A percentile compares a stretch with the other conserved stretches of the same genome.
Evolutionary conservation across 225 moss, liverwort and hornwort genomes (phyloP).

Genomic region (Sphagnum tenellum): DNA sequence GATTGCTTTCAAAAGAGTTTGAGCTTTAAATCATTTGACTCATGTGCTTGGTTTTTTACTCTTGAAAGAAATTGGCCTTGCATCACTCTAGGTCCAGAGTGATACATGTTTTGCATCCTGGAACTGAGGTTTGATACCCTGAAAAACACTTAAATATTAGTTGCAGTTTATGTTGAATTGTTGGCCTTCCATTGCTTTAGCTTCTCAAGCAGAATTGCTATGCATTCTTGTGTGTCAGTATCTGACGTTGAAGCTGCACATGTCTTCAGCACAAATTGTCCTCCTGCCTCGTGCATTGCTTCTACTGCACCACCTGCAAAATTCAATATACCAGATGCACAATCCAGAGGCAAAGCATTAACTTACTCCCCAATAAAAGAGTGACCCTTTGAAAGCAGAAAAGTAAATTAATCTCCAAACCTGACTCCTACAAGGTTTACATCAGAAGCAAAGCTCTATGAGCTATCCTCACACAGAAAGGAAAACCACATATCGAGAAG

Average conservation of each 20-base stretch:
- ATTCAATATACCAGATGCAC: not conserved
- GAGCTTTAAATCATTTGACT: too few species aligned
- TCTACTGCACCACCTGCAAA: slow-evolving; percentile 72
- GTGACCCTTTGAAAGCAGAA: not conserved
- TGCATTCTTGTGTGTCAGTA: slow-evolving; percentile 38
- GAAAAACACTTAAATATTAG: too few species aligned
- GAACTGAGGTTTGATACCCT: too few species aligned
- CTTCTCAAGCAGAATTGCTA: slow-evolving; percentile 49
- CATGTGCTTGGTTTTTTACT: too few species aligned
- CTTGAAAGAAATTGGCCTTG: too few species aligned
- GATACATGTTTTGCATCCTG: too few species aligned
- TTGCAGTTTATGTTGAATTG: not conserved
- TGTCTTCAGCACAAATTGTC: slow-evolving; percentile 28
- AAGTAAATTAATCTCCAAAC: not conserved
- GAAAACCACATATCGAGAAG: not conserved
- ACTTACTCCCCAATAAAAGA: not conserved
- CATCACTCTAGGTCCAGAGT: too few species aligned
- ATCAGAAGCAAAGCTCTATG: slow-evolving; percentile 4
- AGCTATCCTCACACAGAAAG: not conserved
- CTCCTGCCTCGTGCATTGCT: slow-evolving; percentile 54
- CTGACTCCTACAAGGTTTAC: slow-evolving; percentile 1
- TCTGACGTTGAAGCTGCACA: slow-evolving; percentile 53
- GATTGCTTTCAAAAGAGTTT: too few species aligned
- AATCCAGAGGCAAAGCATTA: too few species aligned
- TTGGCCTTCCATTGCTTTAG: slow-evolving; percentile 40